These are phyloP conservation scores for Myriosclerotinia curreyana DNA, from an alignment of 2,329 filamentous ascomycete species.

Conservation along the genomic window DNA sequence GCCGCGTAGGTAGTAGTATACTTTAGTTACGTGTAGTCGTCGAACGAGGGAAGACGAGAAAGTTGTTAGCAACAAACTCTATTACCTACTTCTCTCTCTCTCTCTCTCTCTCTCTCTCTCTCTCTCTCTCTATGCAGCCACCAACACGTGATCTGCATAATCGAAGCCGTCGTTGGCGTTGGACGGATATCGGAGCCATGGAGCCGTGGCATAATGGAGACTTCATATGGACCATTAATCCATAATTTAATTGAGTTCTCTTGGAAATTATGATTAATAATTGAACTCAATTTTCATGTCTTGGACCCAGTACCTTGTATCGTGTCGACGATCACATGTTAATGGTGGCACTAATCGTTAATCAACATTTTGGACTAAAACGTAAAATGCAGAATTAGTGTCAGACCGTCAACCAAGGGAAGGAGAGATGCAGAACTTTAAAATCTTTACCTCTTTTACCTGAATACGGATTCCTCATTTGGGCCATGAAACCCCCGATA, in stretches of 20 bases:
- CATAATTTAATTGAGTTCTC: too few species aligned
- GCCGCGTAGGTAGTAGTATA: neutral
- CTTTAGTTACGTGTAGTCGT: neutral
- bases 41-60: neutral
- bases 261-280: too few species aligned
- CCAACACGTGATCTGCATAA: neutral
- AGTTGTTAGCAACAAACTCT: neutral
- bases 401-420: neutral
- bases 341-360: too few species aligned
- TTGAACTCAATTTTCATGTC: neutral
- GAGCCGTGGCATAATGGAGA: neutral
- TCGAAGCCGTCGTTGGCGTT: too few species aligned
- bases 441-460: neutral
- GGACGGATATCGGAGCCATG: too few species aligned
- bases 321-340: neutral
- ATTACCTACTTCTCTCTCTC: neutral
- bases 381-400: too few species aligned
- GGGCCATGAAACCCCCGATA: neutral
- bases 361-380: too few species aligned
- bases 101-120: neutral
- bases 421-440: neutral
- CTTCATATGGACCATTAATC: too few species aligned
- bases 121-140: neutral
- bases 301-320: neutral
- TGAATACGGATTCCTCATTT: neutral